phyloP scores from a whole-genome alignment of 805 yeast species.

The Kluyveromyces dobzhanskii region DNA sequence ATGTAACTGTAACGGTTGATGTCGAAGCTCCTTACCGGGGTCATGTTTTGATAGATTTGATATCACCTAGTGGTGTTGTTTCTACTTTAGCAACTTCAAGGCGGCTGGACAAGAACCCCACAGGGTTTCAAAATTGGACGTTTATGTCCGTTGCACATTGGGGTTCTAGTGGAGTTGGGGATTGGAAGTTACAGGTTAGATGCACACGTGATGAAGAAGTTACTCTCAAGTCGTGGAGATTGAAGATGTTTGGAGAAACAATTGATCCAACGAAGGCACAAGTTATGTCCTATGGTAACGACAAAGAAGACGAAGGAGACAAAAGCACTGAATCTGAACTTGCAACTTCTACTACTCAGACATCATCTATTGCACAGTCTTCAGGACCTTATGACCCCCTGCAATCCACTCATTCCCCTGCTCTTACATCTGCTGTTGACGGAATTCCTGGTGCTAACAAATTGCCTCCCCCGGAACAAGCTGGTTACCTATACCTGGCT shows the following conservation, averaged over 20 bases:
- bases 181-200: conserved; percentile 69
- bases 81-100: conserved; percentile 71
- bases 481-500: conserved; percentile 54
- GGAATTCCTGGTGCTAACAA: conserved; percentile 25
- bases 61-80: conserved; percentile 66
- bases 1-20: conserved; percentile 73
- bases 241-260: conserved; percentile 76
- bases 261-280: conserved; percentile 56
- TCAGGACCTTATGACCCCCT: conserved; percentile 4
- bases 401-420: conserved; percentile 2
- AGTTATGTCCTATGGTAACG: conserved; percentile 39
- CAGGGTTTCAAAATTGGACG: conserved; percentile 75
- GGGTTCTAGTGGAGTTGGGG: conserved; percentile 90
- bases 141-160: conserved; percentile 98
- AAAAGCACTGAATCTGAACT: conserved; percentile 4
- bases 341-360: conserved; percentile 5
- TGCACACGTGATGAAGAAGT: conserved; percentile 33
- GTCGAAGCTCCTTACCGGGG: conserved; percentile 64
- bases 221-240: conserved; percentile 58
- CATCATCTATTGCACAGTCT: conserved; percentile 1
- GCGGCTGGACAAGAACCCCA: conserved; percentile 42
- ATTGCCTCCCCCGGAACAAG: conserved; percentile 35
- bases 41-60: conserved; percentile 49
- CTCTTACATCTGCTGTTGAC: conserved; percentile 10
- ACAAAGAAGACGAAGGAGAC: conserved; percentile 11